Evolutionary conservation across 495 filamentous ascomycete genomes (phyloP), one percentile per base, ranked within the genome.

Genomic region (Aspergillus ostianus): DNA sequence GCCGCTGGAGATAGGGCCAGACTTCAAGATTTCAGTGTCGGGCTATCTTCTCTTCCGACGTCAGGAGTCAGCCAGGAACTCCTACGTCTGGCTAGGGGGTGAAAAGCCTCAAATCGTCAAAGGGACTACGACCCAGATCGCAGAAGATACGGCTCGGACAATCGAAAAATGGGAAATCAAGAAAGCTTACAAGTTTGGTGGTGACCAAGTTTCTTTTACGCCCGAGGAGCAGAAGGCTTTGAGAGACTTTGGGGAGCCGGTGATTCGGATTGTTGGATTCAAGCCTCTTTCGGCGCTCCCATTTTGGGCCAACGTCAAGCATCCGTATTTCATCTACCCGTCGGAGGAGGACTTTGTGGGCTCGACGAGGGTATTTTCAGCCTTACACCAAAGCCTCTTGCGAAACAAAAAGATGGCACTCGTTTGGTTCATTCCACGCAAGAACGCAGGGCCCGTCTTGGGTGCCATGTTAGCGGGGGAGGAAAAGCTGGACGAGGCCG

Each of bases 161-260:
- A 85, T 97, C 2, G 90, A 96, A 56, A 93, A 93, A 64, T 71
- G 72, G 9, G 91, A 97, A 59, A 84, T 97, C 41, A 86, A 88
- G 55, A 97, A 96, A 67, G 95, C 93, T 0, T 99, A 93, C 77
- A 96, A 93, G 65, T 98, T 97, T 63, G 95, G 93, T 30, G 92
- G 90, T 19, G 91, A 96, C 62, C 89, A 92, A 53, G 84, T 99
- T 47, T 75, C 87, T 19, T 99, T 99, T 73, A 87, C 85, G 2
- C 78, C 83, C 2, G 92, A 97, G 32, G 94, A 98, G 70, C 82
- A 90, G 57, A 86, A 87, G 58, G 74, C 80, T 17, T 77, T 99
- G 59, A 85, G 88, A 46, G 73, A 90, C 58, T 93, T 96, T 66
- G 91, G 91, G 15, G 81, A 90, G 20, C 89, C 92, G 4, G 80